Conservation (phyloP, 1,284 basidiomycete species). For the Phellopilus nigrolimitatus region DNA sequence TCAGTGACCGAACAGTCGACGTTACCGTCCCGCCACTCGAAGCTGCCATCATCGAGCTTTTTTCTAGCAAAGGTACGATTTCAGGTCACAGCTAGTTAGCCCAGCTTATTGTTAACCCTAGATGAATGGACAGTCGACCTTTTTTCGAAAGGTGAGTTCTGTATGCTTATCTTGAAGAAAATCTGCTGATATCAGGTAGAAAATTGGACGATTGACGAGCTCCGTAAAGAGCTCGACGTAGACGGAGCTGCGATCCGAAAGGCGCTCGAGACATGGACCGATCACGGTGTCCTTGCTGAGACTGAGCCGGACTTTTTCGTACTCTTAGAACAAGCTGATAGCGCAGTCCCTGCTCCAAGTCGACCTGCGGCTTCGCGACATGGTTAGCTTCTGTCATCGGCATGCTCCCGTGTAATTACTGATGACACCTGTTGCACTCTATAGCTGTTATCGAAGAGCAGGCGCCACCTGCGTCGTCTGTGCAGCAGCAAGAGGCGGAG, state of each 20-base stretch:
- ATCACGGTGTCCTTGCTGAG: slow-evolving; percentile 76
- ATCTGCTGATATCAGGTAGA: background rate
- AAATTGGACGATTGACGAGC: slow-evolving; percentile 59
- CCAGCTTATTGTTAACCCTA: background rate
- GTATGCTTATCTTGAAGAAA: background rate
- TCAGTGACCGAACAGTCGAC: slow-evolving; percentile 74
- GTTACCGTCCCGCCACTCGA: slow-evolving; percentile 81
- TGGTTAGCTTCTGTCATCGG: slow-evolving; percentile 30
- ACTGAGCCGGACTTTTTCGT: slow-evolving; percentile 50
- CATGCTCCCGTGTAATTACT: slow-evolving; percentile 7
- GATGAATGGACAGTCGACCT: background rate
- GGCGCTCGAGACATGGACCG: slow-evolving; percentile 79
- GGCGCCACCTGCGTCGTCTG: slow-evolving; percentile 44
- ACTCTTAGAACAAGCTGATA: slow-evolving; percentile 57
- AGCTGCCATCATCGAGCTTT: slow-evolving; percentile 85
- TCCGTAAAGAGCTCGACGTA: slow-evolving; percentile 59
- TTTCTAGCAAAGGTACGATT: slow-evolving; percentile 59
- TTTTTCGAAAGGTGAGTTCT: background rate
- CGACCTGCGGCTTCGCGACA: slow-evolving; percentile 25
- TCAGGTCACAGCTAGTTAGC: background rate
- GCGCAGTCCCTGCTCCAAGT: slow-evolving; percentile 22
- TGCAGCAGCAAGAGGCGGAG: slow-evolving; percentile 76
- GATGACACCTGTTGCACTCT: background rate
- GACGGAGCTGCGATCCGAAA: slow-evolving; percentile 62
- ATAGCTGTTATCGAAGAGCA: slow-evolving; percentile 29